These are phyloP conservation scores for Exserohilum rostratum DNA, from an alignment of 2,329 filamentous ascomycete genomes.

Conservation along the genomic window DNA sequence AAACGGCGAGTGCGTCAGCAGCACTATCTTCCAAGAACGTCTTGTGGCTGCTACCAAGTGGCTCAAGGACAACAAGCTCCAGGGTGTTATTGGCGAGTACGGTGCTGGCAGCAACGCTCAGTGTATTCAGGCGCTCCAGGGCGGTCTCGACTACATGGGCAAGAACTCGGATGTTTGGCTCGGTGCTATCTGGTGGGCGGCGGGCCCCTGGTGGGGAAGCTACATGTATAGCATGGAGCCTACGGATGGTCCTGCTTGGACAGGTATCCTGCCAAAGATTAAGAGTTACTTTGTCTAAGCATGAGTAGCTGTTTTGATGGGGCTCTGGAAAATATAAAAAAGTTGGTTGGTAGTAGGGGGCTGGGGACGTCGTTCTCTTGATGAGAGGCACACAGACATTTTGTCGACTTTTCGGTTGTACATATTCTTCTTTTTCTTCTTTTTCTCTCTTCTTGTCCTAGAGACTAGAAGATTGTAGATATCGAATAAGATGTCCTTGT, in stretches of 20 bases:
- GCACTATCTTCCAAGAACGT: constrained; percentile 61
- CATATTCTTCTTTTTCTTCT: too few relatives aligned
- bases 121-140: constrained; percentile 58
- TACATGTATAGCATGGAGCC: constrained; percentile 61
- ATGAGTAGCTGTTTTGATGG: not conserved
- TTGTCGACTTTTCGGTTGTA: too few relatives aligned
- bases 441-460: too few relatives aligned
- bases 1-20: constrained; percentile 55
- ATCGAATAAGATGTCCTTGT: too few relatives aligned
- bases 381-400: too few relatives aligned
- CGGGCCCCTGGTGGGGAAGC: constrained; percentile 59
- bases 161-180: constrained; percentile 60
- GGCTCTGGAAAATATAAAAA: too few relatives aligned
- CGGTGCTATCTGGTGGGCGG: constrained; percentile 62
- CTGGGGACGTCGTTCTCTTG: too few relatives aligned
- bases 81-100: constrained; percentile 61
- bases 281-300: constrained; percentile 41
- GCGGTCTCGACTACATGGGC: constrained; percentile 56
- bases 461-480: too few relatives aligned
- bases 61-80: constrained; percentile 60
- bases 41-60: constrained; percentile 59
- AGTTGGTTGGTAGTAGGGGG: not conserved
- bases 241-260: constrained; percentile 52
- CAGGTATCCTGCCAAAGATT: constrained; percentile 40
- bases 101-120: constrained; percentile 59